Conservation (phyloP, 2,329 filamentous ascomycete species). For the Pestalotiopsis sp. region DNA sequence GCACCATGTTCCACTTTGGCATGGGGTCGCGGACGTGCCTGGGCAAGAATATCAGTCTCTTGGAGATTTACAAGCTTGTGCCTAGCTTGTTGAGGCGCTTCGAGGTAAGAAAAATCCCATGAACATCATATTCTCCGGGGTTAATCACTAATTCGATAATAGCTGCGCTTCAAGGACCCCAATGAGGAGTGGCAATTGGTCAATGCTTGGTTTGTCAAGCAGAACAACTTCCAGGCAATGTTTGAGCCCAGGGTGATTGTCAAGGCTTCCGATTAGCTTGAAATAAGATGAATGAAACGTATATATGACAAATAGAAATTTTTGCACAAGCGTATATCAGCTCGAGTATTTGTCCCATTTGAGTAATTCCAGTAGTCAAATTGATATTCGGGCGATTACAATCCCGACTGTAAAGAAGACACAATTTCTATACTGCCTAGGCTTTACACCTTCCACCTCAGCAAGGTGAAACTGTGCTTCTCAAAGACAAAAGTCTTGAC, state of each 20-base stretch:
- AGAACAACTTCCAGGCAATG: constrained; percentile 51
- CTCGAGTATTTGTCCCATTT: neutral
- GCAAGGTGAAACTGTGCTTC: constrained; percentile 69
- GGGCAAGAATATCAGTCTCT: constrained; percentile 64
- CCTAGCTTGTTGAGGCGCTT: constrained; percentile 64
- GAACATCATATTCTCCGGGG: neutral
- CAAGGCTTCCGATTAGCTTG: constrained; percentile 24
- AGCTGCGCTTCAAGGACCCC: constrained; percentile 57
- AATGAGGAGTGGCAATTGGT: constrained; percentile 57
- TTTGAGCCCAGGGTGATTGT: constrained; percentile 46
- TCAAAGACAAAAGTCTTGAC: constrained; percentile 57
- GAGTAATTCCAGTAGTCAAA: neutral
- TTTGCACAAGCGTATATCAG: no score
- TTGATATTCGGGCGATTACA: neutral
- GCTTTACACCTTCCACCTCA: constrained; percentile 45
- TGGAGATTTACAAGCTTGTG: constrained; percentile 65
- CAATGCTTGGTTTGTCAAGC: constrained; percentile 66
- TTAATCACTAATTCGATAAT: neutral
- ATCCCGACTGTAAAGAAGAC: neutral
- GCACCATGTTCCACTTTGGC: constrained; percentile 72
- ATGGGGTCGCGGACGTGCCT: constrained; percentile 70
- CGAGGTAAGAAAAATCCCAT: constrained; percentile 56
- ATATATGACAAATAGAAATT: neutral
- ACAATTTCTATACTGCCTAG: no score
- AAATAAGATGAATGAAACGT: neutral